These are phyloP conservation scores for Umbelopsis vinacea DNA, from an alignment of 192 early-diverging fungal genomes.

Conservation along the genomic window DNA sequence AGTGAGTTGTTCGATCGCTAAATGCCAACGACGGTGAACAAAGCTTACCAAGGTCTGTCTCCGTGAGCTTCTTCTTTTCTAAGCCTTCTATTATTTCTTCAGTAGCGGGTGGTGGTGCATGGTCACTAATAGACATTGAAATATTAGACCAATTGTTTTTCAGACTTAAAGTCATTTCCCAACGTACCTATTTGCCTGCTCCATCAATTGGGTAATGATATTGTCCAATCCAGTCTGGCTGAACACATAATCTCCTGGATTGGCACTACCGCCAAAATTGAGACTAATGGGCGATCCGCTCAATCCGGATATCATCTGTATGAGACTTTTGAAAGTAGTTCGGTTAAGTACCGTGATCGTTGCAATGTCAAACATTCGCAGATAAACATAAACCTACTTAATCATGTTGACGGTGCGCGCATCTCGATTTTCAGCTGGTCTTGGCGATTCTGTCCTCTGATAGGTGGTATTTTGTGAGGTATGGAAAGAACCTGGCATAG, in stretches of 20 bases:
- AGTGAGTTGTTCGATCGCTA: too few relatives aligned
- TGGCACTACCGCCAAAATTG: slow-evolving; percentile 47
- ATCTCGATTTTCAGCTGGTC: slow-evolving; percentile 1
- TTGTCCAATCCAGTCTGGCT: slow-evolving; percentile 83
- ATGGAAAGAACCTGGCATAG: neutral
- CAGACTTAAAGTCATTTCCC: neutral
- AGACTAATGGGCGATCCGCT: slow-evolving; percentile 48
- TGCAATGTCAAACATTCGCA: neutral
- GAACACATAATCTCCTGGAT: slow-evolving; percentile 86
- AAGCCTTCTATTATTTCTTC: slow-evolving; percentile 75
- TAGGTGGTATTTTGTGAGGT: neutral
- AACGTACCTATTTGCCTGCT: slow-evolving; percentile 62
- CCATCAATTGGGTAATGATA: slow-evolving; percentile 87
- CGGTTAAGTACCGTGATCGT: too few relatives aligned
- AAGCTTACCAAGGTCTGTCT: slow-evolving; percentile 53
- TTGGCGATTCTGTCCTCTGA: neutral
- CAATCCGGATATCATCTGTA: slow-evolving; percentile 35
- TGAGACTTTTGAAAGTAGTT: slow-evolving; percentile 1
- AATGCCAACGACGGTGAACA: too few relatives aligned
- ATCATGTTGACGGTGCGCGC: slow-evolving; percentile 12
- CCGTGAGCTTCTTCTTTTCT: slow-evolving; percentile 53
- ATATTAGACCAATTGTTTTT: neutral
- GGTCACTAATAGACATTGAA: slow-evolving; percentile 43
- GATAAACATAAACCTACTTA: neutral
- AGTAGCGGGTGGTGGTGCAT: slow-evolving; percentile 81